phyloP scores from a whole-genome alignment of 2,329 filamentous ascomycete species.

The Paecilomyces dactylethromorphus region DNA sequence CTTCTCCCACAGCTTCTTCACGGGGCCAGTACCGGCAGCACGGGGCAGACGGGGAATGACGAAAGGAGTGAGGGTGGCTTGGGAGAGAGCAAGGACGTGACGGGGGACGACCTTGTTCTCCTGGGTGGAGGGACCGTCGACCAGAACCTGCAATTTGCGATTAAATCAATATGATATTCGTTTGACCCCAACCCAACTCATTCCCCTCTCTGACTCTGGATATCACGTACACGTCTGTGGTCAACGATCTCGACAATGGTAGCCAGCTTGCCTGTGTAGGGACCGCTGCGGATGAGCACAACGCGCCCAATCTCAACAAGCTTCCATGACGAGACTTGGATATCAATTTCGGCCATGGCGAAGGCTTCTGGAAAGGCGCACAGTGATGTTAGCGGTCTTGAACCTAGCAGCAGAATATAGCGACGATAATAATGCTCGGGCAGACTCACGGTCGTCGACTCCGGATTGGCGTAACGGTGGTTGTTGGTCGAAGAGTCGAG shows the following conservation, averaged over 20 bases:
- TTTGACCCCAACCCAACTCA: slow-evolving; percentile 6
- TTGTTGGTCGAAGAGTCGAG: slow-evolving; percentile 36
- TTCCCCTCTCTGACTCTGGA: background rate
- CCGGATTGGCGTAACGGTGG: slow-evolving; percentile 26
- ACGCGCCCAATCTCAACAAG: slow-evolving; percentile 98
- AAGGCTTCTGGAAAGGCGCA: slow-evolving; percentile 45
- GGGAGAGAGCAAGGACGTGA: slow-evolving; percentile 74
- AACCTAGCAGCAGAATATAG: slow-evolving; percentile 2
- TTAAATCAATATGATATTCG: slow-evolving; percentile 14
- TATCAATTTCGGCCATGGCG: slow-evolving; percentile 77
- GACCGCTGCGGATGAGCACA: slow-evolving; percentile 80
- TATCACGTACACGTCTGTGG: slow-evolving; percentile 93
- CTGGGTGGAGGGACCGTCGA: slow-evolving; percentile 87
- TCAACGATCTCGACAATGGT: slow-evolving; percentile 99
- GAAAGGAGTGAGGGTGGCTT: slow-evolving; percentile 83
- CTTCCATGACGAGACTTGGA: slow-evolving; percentile 82
- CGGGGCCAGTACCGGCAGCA: slow-evolving; percentile 70
- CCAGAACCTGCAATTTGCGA: slow-evolving; percentile 62
- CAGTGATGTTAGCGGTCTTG: slow-evolving; percentile 4
- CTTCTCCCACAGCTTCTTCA: slow-evolving; percentile 88
- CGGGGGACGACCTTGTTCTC: slow-evolving; percentile 74
- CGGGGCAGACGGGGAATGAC: slow-evolving; percentile 81
- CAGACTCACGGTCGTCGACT: slow-evolving; percentile 37
- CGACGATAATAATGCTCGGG: slow-evolving; percentile 3
- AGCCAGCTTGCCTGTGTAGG: slow-evolving; percentile 78